Base-by-base conservation (phyloP, 75 land plant genomes). In the Selaginella moellendorffii region DNA sequence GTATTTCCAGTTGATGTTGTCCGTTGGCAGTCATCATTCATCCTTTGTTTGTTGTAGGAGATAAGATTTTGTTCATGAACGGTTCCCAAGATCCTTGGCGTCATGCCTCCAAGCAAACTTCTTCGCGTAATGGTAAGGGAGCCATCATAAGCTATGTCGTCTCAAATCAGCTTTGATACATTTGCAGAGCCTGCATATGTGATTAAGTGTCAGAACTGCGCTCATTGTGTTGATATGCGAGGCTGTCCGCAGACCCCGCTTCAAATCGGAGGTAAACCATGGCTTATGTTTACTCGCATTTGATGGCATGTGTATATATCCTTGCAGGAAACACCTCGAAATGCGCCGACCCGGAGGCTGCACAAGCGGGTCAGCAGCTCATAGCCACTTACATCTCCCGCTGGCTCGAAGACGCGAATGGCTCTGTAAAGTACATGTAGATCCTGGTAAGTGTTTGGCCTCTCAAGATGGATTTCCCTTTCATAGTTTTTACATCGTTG, bases 1-100 rank as follows among this genome's bases (percentile, higher is more conserved):
- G n/a, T n/a, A n/a, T n/a, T n/a, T n/a, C n/a, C n/a, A n/a, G n/a
- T n/a, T n/a, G n/a, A n/a, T n/a, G n/a, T n/a, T n/a, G n/a, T n/a
- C n/a, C n/a, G n/a, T n/a, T n/a, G n/a, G n/a, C n/a, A n/a, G n/a
- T n/a, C n/a, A n/a, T n/a, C n/a, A n/a, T n/a, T n/a, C n/a, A n/a
- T n/a, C n/a, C n/a, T 36, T 5, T 36, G 30, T 67, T 24, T 66
- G 27, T 61, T 66, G 56, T 72, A 92, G 98, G 87, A 61, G 79
- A 95, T 27, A 89, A 81, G 72, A 95, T 95, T n/a, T 29, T 82
- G 12, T 95, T 95, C 61, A 79, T 84, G 8, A 95, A 95, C 69
- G 99, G 99, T 27, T 95, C 99, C 31, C 99, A 89, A 63, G 99
- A 95, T 69, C 99, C 99, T 1, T 95, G 99, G 99, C 82, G 90